Conservation (phyloP, 129 eudicot species). For the Glebionis coronaria region DNA sequence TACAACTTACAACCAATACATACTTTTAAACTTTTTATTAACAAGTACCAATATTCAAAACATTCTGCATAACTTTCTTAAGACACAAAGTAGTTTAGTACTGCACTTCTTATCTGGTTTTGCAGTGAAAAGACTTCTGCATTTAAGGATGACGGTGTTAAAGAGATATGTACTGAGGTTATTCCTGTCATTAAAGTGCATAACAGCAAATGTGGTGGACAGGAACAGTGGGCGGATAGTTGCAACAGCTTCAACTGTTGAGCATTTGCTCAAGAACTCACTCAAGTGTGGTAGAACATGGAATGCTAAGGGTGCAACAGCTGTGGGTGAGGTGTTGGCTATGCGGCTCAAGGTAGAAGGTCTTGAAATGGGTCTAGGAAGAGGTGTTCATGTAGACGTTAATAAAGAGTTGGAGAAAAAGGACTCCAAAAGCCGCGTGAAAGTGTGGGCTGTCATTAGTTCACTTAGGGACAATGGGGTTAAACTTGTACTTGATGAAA, state of each 20-base stretch:
- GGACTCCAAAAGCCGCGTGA: conserved; percentile 43
- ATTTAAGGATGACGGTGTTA: conserved; percentile 38
- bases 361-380: conserved; percentile 47
- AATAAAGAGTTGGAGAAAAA: conserved; percentile 57
- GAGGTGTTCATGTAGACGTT: conserved; percentile 54
- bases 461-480: conserved; percentile 51
- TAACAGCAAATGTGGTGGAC: conserved; percentile 63
- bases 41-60: no score
- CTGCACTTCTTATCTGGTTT: neutral
- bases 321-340: no score
- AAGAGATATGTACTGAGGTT: conserved; percentile 60
- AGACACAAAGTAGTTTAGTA: no score
- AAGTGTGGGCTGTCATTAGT: conserved; percentile 55
- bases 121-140: neutral
- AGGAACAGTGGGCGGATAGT: conserved; percentile 55
- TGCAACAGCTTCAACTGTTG: no score
- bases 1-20: no score
- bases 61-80: no score
- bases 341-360: conserved; percentile 63
- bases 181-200: conserved; percentile 54
- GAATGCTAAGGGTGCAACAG: conserved; percentile 69
- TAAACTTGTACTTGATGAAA: conserved; percentile 46
- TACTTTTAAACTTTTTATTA: no score
- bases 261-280: conserved; percentile 47
- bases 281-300: conserved; percentile 63